Conservation (phyloP, 1,139 yeast genomes). For the Geotrichum macrosporum region DNA sequence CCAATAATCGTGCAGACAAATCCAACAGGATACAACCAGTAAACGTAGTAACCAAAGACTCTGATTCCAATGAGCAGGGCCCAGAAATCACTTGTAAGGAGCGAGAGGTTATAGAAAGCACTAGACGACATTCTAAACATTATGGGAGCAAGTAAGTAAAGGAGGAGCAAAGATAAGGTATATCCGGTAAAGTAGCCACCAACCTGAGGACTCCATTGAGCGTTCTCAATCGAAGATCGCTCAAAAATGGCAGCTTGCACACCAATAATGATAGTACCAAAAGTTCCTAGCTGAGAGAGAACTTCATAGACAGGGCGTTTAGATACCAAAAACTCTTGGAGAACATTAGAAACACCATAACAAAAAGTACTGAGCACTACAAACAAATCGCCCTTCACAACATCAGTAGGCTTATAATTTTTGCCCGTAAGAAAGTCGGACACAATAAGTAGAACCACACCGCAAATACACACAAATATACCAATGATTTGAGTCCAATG, state of each 20-base stretch:
- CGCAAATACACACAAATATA: conserved; percentile 42
- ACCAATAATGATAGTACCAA: conserved; percentile 42
- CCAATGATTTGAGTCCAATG: conserved; percentile 46
- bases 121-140: conserved; percentile 45
- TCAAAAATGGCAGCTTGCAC: conserved; percentile 45
- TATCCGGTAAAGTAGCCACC: conserved; percentile 45
- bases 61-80: conserved; percentile 42
- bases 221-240: conserved; percentile 37
- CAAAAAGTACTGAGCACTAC: conserved; percentile 44
- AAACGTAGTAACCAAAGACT: conserved; percentile 44
- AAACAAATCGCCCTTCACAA: conserved; percentile 44
- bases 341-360: conserved; percentile 44
- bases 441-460: conserved; percentile 43
- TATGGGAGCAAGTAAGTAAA: conserved; percentile 43
- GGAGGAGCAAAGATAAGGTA: conserved; percentile 39
- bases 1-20: conserved; percentile 43
- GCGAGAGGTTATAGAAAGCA: conserved; percentile 44
- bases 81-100: conserved; percentile 46
- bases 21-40: conserved; percentile 46
- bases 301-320: conserved; percentile 45
- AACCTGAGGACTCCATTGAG: conserved; percentile 40
- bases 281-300: conserved; percentile 43
- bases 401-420: conserved; percentile 38
- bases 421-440: conserved; percentile 42
- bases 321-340: conserved; percentile 44